Evolutionary conservation across 768 basidiomycete genomes (phyloP), one percentile per base, ranked within the genome.

Genomic region (Phaeotremella skinneri): DNA sequence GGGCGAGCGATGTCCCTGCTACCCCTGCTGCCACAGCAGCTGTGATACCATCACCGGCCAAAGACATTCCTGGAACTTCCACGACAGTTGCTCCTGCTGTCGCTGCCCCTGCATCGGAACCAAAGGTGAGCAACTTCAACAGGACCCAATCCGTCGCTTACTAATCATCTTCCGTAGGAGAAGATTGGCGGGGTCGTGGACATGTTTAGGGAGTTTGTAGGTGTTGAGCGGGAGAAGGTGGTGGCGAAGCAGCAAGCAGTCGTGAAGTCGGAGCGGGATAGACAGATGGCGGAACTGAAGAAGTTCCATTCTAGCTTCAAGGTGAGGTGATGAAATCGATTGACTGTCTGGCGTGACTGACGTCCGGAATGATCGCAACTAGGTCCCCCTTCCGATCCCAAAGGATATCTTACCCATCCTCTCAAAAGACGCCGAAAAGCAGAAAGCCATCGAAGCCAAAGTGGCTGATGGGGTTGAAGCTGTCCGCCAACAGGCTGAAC

Each of bases 241-340:
- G 87, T 89, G 45, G 87, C 91, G 79, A 94, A 93, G 83, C 85
- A 89, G 76, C 89, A 91, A 70, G 87, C 88, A 14, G 78, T 93
- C 45, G 85, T 86, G 51, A 93, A 92, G 82, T 88, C 83, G 70
- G 93, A 97, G 75, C 89, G 93, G 85, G 91, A 98, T 77, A 90
- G 89, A 73, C 86, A 89, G 62, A 85, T 96, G 81, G 88, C 91
- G 9, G 94, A 98, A 42, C 81, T 98, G 34, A 83, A 92, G 75
- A 89, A 89, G 78, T 99, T 97, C 78, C 91, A 90, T 64, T 83
- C 89, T 77, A 87, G 79, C 66, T 99, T 99, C 86, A 94, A 96
- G 85, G 93, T 92, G 47, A 47, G 82, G 52, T 13, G 29, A 0
- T 23, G 14, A 3, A 27, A 6, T 17, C n/a, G n/a, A n/a, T n/a